Conservation (phyloP, 2,329 filamentous ascomycete genomes). For the Penicillium capsulatum region DNA sequence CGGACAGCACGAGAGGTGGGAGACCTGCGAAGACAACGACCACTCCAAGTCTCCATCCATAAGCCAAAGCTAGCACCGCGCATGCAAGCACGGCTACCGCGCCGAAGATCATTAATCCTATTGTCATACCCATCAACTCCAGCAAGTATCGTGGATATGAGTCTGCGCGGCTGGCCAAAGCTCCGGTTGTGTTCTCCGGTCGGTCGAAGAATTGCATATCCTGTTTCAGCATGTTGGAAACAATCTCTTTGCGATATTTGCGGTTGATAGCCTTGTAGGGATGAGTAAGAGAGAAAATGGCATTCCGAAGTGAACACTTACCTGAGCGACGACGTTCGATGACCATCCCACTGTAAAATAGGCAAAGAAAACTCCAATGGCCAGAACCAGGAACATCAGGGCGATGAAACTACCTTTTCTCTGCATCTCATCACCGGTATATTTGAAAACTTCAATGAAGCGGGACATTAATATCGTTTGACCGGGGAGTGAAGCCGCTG, state of each 20-base stretch:
- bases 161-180: constrained; percentile 32
- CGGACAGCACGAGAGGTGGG: constrained; percentile 44
- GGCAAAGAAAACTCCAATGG: constrained; percentile 38
- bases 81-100: constrained; percentile 46
- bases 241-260: constrained; percentile 19
- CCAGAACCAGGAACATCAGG: constrained; percentile 47
- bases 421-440: constrained; percentile 4
- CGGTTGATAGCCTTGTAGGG: constrained; percentile 20
- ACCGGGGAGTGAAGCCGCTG: constrained; percentile 45
- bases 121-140: constrained; percentile 50
- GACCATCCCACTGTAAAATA: constrained; percentile 40
- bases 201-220: constrained; percentile 48
- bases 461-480: constrained; percentile 40
- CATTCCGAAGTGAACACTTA: constrained; percentile 28
- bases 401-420: constrained; percentile 27
- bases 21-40: constrained; percentile 47
- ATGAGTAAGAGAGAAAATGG: no score
- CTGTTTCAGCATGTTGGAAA: constrained; percentile 12
- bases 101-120: constrained; percentile 48
- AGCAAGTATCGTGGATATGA: constrained; percentile 36
- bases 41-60: constrained; percentile 51
- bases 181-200: constrained; percentile 47
- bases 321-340: constrained; percentile 29
- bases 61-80: constrained; percentile 45
- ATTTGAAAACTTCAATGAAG: constrained; percentile 20